Conservation (phyloP, 257 asterid genomes). For the Solanum pinnatisectum region DNA sequence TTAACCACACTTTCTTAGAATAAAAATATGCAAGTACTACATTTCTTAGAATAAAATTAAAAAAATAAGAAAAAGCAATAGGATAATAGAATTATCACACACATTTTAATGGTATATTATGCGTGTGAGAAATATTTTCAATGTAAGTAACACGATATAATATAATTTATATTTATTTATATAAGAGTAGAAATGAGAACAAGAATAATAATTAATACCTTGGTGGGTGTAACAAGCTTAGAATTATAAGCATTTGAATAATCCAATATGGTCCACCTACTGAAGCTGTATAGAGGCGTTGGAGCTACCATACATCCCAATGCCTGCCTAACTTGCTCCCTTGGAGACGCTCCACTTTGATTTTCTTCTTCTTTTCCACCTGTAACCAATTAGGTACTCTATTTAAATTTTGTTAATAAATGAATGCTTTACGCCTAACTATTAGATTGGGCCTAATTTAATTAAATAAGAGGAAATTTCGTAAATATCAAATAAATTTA, state of each 20-base stretch:
- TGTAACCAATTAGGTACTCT: background rate
- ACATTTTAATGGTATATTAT: no score
- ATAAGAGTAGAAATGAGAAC: background rate
- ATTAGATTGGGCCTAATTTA: background rate
- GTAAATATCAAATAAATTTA: no score
- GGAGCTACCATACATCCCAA: conserved; percentile 20
- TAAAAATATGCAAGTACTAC: no score
- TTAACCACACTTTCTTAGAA: no score
- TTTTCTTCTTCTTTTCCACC: conserved; percentile 26
- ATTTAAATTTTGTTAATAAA: no score
- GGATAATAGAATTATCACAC: no score
- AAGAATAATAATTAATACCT: conserved; percentile 18
- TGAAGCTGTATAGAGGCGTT: conserved; percentile 17
- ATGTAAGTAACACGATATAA: no score
- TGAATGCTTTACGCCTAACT: background rate
- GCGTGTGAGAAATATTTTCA: no score
- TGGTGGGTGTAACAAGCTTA: conserved; percentile 42
- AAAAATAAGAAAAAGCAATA: no score
- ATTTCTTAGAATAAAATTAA: no score
- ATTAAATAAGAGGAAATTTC: background rate
- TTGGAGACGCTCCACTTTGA: conserved; percentile 29
- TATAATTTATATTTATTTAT: no score
- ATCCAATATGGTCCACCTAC: conserved; percentile 62
- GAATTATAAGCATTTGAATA: conserved; percentile 56
- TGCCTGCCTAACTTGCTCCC: conserved; percentile 42